A percentile compares a stretch with the other conserved stretches of the same genome.
Evolutionary conservation across 495 filamentous ascomycete species (phyloP).

Genomic region (Penicillium cinerascens): DNA sequence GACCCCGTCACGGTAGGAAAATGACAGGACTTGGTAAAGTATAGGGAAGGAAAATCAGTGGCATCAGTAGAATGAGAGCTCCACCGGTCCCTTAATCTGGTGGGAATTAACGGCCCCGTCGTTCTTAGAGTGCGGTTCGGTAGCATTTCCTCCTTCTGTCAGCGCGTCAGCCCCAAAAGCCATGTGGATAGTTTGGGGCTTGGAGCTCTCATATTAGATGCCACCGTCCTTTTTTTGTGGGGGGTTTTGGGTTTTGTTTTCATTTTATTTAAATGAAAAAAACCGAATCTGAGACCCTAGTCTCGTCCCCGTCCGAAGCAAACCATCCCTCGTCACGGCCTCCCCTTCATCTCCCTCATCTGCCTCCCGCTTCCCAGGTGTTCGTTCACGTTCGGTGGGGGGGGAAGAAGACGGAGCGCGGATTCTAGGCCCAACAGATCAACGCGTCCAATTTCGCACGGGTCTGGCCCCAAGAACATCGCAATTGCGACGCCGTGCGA

Average conservation of each 20-base stretch:
- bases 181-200: background rate
- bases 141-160: slow-evolving; percentile 10
- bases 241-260: no score
- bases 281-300: slow-evolving; percentile 1
- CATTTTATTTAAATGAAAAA: background rate
- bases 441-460: slow-evolving; percentile 23
- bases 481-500: slow-evolving; percentile 15
- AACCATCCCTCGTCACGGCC: background rate
- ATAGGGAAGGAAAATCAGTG: background rate
- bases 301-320: slow-evolving; percentile 1
- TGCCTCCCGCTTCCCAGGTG: background rate
- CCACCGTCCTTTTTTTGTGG: background rate
- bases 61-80: background rate
- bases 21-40: no score
- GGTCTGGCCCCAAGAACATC: slow-evolving; percentile 7
- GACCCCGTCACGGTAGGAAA: no score
- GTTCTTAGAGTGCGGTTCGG: slow-evolving; percentile 19
- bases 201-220: background rate
- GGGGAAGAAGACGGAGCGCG: background rate
- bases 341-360: background rate
- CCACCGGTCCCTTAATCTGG: slow-evolving; percentile 27
- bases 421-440: slow-evolving; percentile 28
- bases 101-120: slow-evolving; percentile 20
- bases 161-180: background rate
- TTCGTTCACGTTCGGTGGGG: background rate